Evolutionary conservation across 768 basidiomycete genomes (phyloP).

Genomic region (Boletus rufocinnamomeus): DNA sequence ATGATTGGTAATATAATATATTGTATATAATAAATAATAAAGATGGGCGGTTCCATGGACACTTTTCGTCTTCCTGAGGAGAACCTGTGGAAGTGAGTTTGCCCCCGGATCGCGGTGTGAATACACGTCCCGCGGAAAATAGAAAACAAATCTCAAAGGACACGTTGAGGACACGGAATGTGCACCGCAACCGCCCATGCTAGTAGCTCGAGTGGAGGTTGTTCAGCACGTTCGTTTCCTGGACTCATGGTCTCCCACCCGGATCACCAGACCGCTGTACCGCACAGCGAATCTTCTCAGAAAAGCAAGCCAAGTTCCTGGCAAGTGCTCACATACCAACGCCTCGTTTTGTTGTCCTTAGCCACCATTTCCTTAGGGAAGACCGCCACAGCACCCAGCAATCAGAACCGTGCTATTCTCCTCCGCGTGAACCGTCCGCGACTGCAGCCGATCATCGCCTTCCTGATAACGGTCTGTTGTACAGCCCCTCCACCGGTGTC

Average conservation of each 20-base stretch:
- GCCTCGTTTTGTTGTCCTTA: slow-evolving; percentile 21
- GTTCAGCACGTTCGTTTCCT: slow-evolving; percentile 25
- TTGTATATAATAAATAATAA: slow-evolving; percentile 17
- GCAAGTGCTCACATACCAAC: slow-evolving; percentile 28
- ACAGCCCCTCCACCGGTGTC: slow-evolving; percentile 24
- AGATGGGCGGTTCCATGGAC: slow-evolving; percentile 11
- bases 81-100: not conserved
- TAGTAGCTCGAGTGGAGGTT: slow-evolving; percentile 1
- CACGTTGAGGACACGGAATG: slow-evolving; percentile 21
- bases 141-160: not conserved
- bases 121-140: slow-evolving; percentile 1
- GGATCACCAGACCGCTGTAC: slow-evolving; percentile 33
- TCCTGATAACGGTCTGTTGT: slow-evolving; percentile 34
- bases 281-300: slow-evolving; percentile 29
- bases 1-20: slow-evolving; percentile 20
- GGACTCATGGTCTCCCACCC: slow-evolving; percentile 31
- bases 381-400: slow-evolving; percentile 26
- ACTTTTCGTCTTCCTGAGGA: slow-evolving; percentile 11
- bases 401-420: slow-evolving; percentile 23
- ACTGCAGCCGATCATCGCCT: slow-evolving; percentile 36
- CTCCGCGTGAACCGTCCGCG: slow-evolving; percentile 28
- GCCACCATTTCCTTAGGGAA: slow-evolving; percentile 30
- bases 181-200: slow-evolving; percentile 8
- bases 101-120: slow-evolving; percentile 20
- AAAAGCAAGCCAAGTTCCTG: slow-evolving; percentile 29